Base-by-base conservation (phyloP, 805 yeast genomes). In the Spathaspora passalidarum region DNA sequence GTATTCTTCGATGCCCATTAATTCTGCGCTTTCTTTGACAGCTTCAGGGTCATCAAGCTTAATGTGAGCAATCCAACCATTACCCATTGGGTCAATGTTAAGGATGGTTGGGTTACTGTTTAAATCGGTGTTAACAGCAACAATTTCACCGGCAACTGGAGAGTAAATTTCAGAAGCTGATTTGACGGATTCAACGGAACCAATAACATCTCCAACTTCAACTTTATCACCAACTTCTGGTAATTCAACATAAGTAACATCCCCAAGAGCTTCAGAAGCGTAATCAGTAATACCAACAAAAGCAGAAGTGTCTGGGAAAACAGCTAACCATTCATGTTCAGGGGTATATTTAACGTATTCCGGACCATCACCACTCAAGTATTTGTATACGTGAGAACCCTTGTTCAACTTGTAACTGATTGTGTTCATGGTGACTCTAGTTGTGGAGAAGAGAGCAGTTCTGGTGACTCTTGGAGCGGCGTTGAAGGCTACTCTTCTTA, bases 241-340 rank as follows among this genome's bases (percentile, higher is more conserved):
- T 56, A 92, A 76, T 69, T 94, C 99, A 49, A 91, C 85, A 63
- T 77, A 94, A 3, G 98, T 95, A 46, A 96, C 95, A 68, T 94
- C 99, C 38, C 99, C 99, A 50, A 94, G 79, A 6, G 98, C 96
- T 60, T 90, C 96, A 18, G 97, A 85, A 16, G 99, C 99, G 63
- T 94, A 91, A 58, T 80, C 81, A 47, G 99, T 90, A 66, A 94
- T 89, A 23, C 99, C 99, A 18, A 92, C 75, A 57, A 84, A 90
- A 1, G 92, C 86, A 37, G 83, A 75, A 49, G 88, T 88, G 66
- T 91, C 96, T 21, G 80, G 79, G 63, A 87, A 95, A 46, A 82
- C 75, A 3, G 96, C 91, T 46, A 94, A 68, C 97, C 97, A 92
- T 72, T 92, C 99, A 73, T 92, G 99, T 61, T 94, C 96, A 44